Evolutionary conservation across 768 basidiomycete genomes (phyloP), one percentile per base, ranked within the genome.

Genomic region (Artomyces pyxidatus): DNA sequence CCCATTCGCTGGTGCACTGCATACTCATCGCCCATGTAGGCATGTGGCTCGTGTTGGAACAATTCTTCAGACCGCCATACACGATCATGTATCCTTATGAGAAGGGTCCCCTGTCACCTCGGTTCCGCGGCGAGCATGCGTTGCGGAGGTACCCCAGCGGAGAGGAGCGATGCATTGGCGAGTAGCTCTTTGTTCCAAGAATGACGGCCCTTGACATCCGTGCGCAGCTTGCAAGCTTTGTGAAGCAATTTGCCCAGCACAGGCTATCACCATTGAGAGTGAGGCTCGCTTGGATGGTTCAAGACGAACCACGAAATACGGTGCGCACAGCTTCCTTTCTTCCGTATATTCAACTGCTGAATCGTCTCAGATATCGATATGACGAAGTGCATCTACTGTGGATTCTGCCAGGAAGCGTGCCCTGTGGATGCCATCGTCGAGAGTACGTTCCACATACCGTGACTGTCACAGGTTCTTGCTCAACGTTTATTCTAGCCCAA

Each of bases 381-480:
- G 96, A 99, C 96, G 51, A 98, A 94, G 76, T 98, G 96, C 71
- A 99, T 99, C 62, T 99, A 99, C 74, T 99, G 96, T 68, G 96
- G 96, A 47, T 98, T 97, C 76, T 98, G 96, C 68, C 95, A 98
- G 69, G 96, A 98, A 71, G 96, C 96, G 26, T 99, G 96, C 66
- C 96, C 96, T 2, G 96, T 98, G 49, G 96, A 98, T 69, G 96
- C 96, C 51, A 98, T 99, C 59, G 96, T 99, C 47, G 96, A 98
- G 74, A 95, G 94, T 95, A 63, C 56, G 90, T 72, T 44, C 22
- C 9, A 12, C 8, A 42, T 17, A 14, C 23, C 46, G 27, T 37
- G 45, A 44, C 26, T 25, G 16, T 23, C 37, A 40, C 19, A 25
- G 21, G 43, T 8, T 44, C 35, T 17, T 26, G 32, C 23, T 49